Evolutionary conservation across 257 asterid genomes (phyloP), one percentile per base, ranked within the genome.

Genomic region (Voacanga thouarsii): DNA sequence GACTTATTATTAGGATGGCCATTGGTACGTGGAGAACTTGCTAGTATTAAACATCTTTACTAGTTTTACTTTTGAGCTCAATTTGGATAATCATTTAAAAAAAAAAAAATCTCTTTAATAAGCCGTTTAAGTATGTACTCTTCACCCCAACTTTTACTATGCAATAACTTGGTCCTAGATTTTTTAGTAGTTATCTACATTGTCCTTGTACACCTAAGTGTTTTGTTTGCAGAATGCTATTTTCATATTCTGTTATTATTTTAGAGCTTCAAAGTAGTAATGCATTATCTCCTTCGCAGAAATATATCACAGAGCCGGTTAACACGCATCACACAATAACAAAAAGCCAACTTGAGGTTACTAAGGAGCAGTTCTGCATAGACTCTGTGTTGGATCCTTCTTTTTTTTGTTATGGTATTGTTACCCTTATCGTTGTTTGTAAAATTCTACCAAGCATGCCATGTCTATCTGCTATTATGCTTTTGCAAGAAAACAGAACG

Each of bases 301-400:
- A 89, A 83, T 80, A 80, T 87, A 69, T 55, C 94, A 74, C 87
- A 94, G 88, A 87, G 89, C 45, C 95, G 97, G 70, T 77, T 84
- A 82, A 88, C 92, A 41, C 96, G 97, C 81, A 88, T 86, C 83
- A 79, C 95, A 61, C 97, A 90, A 86, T 94, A 86, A 91, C 92
- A 84, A 59, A 78, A 80, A 72, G 75, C 78, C 80, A 37, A 12
- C 45, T 57, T 33, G 83, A 75, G 77, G 78, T 41, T 2, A 71
- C 77, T 72, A 84, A 78, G 83, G 82, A 82, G 79, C 78, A 55
- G 33, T 79, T 83, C 85, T 50, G 84, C 75, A 50, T 76, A 80
- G 83, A 82, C 74, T 64, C 37, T 71, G 82, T 75, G 79, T 81
- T 80, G 28, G 87, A 83, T 83, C 81, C 75, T 79, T 73, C 82